Percentiles rank a stretch among this genome's conserved stretches.
Evolutionary conservation across 805 yeast genomes (phyloP).

Genomic region (Vanderwaltozyma polyspora): DNA sequence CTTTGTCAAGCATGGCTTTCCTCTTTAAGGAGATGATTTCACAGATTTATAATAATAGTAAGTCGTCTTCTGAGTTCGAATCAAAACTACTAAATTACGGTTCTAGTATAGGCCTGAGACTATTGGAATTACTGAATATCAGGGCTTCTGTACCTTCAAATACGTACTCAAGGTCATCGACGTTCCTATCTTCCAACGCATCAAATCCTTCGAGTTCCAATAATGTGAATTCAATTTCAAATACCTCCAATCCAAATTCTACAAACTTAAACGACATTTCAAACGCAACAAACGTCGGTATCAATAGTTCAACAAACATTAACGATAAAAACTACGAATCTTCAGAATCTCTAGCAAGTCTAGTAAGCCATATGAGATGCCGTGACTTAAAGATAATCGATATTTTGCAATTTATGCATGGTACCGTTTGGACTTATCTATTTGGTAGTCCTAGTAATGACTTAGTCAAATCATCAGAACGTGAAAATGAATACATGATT

Average conservation of each 20-base stretch:
- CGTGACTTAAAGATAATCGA: conserved; percentile 60
- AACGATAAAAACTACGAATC: conserved; percentile 2
- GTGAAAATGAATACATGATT: conserved; percentile 65
- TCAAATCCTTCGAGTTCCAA: neutral
- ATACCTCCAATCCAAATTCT: neutral
- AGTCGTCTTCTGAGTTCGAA: conserved; percentile 56
- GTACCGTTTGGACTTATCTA: conserved; percentile 59
- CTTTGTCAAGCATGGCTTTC: conserved; percentile 56
- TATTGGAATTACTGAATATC: conserved; percentile 44
- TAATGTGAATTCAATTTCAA: neutral
- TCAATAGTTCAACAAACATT: neutral
- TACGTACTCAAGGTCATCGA: conserved; percentile 10
- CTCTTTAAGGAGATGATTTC: conserved; percentile 63
- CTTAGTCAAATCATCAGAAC: conserved; percentile 59
- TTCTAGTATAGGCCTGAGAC: conserved; percentile 59
- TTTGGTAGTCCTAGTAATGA: conserved; percentile 73
- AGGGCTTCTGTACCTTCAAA: conserved; percentile 21
- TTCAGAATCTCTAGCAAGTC: conserved; percentile 14
- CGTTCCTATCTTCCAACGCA: conserved; percentile 7
- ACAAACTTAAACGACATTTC: conserved; percentile 2
- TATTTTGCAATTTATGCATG: conserved; percentile 59
- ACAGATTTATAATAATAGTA: conserved; percentile 47
- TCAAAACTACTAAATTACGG: conserved; percentile 59
- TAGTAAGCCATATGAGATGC: conserved; percentile 20
- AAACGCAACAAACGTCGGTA: conserved; percentile 2